phyloP scores from a whole-genome alignment of 192 early-diverging fungal genomes.

The Spinellus fusiger region DNA sequence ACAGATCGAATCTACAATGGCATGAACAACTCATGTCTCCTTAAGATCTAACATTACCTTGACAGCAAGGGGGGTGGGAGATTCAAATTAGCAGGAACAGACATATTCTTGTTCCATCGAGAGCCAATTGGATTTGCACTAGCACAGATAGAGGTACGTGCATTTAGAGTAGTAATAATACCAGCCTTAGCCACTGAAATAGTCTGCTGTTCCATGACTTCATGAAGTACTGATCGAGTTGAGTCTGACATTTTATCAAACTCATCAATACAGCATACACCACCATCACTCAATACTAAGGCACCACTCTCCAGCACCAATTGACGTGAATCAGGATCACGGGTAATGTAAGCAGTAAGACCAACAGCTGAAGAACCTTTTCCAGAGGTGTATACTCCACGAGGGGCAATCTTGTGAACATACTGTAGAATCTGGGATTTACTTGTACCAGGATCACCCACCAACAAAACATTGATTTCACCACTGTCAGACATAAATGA shows the following conservation, averaged over 20 bases:
- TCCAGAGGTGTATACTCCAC: conserved; percentile 95
- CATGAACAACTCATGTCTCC: neutral
- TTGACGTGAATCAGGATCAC: conserved; percentile 93
- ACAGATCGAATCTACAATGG: conserved; percentile 76
- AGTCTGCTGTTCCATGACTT: conserved; percentile 99
- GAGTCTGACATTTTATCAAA: conserved; percentile 99
- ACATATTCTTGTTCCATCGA: conserved; percentile 81
- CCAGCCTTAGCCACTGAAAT: conserved; percentile 98
- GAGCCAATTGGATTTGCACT: conserved; percentile 93
- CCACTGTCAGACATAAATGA: conserved; percentile 58
- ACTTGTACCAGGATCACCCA: conserved; percentile 94
- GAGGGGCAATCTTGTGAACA: conserved; percentile 88
- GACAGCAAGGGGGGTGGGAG: conserved; percentile 92
- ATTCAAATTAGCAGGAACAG: conserved; percentile 91
- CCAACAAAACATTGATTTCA: conserved; percentile 90
- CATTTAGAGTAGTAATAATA: conserved; percentile 96
- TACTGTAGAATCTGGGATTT: conserved; percentile 94
- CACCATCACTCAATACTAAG: conserved; percentile 90
- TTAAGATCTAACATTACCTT: conserved; percentile 36
- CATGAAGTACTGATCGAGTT: conserved; percentile 90
- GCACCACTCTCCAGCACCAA: conserved; percentile 95
- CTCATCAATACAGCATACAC: conserved; percentile 97
- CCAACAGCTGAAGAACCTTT: conserved; percentile 96
- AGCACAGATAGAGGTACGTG: conserved; percentile 91
- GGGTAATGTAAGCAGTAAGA: conserved; percentile 90